These are phyloP conservation scores for Leishmania major DNA, from an alignment of 208 protist genomes.

Conservation along the genomic window DNA sequence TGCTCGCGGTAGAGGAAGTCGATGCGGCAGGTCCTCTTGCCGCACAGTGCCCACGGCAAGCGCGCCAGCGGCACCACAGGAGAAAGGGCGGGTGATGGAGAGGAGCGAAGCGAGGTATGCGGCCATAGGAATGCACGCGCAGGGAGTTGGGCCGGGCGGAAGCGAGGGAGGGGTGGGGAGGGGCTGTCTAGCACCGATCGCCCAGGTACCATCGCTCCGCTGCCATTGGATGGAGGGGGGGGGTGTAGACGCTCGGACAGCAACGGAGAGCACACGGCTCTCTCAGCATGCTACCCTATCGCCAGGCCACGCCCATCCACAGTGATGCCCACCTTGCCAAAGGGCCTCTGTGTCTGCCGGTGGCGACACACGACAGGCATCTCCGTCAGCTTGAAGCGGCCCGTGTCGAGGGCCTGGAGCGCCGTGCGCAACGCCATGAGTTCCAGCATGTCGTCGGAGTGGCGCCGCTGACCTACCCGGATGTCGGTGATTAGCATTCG, in stretches of 20 bases:
- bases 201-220: too few relatives aligned
- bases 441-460: slow-evolving; percentile 41
- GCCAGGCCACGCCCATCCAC: not conserved
- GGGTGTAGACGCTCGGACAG: not conserved
- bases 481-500: slow-evolving; percentile 25
- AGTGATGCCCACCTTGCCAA: slow-evolving; percentile 32
- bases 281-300: not conserved
- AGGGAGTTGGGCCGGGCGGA: too few relatives aligned
- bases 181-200: too few relatives aligned
- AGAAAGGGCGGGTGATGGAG: too few relatives aligned
- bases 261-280: not conserved
- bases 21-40: too few relatives aligned
- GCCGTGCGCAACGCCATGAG: slow-evolving; percentile 22
- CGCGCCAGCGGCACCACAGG: too few relatives aligned
- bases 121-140: too few relatives aligned
- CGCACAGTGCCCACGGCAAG: too few relatives aligned
- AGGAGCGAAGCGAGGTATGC: too few relatives aligned
- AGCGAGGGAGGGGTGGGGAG: too few relatives aligned
- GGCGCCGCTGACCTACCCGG: slow-evolving; percentile 25
- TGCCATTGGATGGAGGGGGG: too few relatives aligned
- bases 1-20: too few relatives aligned
- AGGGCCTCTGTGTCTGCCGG: slow-evolving; percentile 28
- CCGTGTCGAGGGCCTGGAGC: slow-evolving; percentile 22
- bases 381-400: slow-evolving; percentile 26
- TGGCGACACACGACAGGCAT: slow-evolving; percentile 21